These are phyloP conservation scores for Yarrowia sp. DNA, from an alignment of 805 yeast species.

Conservation along the genomic window DNA sequence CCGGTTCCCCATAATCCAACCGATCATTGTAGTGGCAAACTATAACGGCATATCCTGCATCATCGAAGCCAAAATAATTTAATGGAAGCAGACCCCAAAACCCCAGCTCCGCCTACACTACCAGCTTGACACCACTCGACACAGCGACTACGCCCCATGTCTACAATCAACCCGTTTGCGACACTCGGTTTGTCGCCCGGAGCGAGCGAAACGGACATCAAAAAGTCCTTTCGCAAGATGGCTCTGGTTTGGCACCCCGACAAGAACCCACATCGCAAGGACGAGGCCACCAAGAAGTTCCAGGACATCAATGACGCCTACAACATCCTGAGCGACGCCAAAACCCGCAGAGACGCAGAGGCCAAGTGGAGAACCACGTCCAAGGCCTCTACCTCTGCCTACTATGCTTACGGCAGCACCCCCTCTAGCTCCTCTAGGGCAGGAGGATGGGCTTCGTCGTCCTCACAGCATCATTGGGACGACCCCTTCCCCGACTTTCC, in stretches of 20 bases:
- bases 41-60: background rate
- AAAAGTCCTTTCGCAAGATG: slow-evolving; percentile 70
- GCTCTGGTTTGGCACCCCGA: slow-evolving; percentile 80
- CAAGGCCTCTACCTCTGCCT: background rate
- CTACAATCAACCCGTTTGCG: slow-evolving; percentile 33
- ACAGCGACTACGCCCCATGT: background rate
- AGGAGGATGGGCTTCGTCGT: background rate
- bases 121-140: background rate
- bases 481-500: background rate
- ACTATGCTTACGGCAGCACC: background rate
- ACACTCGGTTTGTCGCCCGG: slow-evolving; percentile 50
- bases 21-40: slow-evolving; percentile 4
- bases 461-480: background rate
- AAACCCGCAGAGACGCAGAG: background rate
- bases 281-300: slow-evolving; percentile 89
- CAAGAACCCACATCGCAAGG: slow-evolving; percentile 52
- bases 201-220: slow-evolving; percentile 57
- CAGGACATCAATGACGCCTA: slow-evolving; percentile 86
- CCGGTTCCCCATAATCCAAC: too few relatives aligned
- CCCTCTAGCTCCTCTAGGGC: background rate
- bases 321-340: background rate
- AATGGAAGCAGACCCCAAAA: background rate
- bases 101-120: background rate
- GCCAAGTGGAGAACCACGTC: background rate
- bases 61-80: background rate